phyloP scores from a whole-genome alignment of 1,284 basidiomycete species.

The Ganoderma boninense region DNA sequence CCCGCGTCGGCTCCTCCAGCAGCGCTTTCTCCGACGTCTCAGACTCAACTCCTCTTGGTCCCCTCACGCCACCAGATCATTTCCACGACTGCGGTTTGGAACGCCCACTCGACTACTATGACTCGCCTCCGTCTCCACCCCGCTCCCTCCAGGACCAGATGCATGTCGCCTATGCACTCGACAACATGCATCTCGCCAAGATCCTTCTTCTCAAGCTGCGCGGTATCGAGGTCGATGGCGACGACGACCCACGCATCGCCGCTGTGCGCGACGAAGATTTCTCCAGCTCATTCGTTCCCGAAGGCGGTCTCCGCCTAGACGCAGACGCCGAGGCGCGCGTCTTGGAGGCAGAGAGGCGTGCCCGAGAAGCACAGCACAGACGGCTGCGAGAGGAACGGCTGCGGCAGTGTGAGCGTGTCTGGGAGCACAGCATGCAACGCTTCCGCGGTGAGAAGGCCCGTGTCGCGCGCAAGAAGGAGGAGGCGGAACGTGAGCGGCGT shows the following conservation, averaged over 20 bases:
- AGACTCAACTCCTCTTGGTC: conserved; percentile 33
- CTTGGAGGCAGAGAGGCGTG: conserved; percentile 39
- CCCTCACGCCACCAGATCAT: conserved; percentile 40
- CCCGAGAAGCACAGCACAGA: conserved; percentile 50
- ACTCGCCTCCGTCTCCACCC: conserved; percentile 56
- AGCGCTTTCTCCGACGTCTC: conserved; percentile 44
- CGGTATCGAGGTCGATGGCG: conserved; percentile 64
- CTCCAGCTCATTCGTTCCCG: conserved; percentile 64
- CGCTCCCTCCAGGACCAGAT: conserved; percentile 67
- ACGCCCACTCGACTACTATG: conserved; percentile 43
- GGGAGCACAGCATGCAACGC: conserved; percentile 57
- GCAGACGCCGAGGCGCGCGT: conserved; percentile 47
- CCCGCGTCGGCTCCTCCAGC: conserved; percentile 34
- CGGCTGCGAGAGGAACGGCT: conserved; percentile 52
- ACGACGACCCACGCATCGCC: conserved; percentile 68
- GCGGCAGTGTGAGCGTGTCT: conserved; percentile 55
- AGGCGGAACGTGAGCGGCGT: conserved; percentile 41
- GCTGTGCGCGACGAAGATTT: conserved; percentile 73
- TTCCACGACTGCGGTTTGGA: conserved; percentile 22
- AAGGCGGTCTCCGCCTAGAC: conserved; percentile 58
- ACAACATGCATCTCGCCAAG: conserved; percentile 71
- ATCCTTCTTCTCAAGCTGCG: conserved; percentile 66
- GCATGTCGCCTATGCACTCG: conserved; percentile 69
- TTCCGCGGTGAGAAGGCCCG: conserved; percentile 52
- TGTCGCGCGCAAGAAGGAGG: conserved; percentile 48